A percentile compares a stretch with the other conserved stretches of the same genome.
phyloP scores from a whole-genome alignment of 768 basidiomycete species.

The Rhizopogon salebrosus region DNA sequence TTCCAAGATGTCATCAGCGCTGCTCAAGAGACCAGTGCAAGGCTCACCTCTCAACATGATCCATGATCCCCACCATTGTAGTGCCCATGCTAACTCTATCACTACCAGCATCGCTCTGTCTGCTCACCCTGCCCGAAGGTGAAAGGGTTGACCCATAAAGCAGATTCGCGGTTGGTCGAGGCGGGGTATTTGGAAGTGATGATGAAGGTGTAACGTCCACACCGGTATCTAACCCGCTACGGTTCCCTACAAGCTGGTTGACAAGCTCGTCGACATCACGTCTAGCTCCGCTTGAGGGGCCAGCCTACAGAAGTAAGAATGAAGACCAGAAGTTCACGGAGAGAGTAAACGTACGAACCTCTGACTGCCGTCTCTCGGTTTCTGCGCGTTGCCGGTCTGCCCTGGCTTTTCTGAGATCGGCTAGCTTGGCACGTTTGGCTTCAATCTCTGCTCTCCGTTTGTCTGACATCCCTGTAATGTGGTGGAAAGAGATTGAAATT shows the following conservation, averaged over 20 bases:
- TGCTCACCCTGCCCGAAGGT: conserved; percentile 59
- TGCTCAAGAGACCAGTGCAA: background rate
- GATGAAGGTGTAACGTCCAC: conserved; percentile 61
- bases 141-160: conserved; percentile 34
- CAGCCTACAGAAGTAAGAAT: conserved; percentile 23
- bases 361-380: conserved; percentile 30
- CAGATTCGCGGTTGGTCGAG: conserved; percentile 32
- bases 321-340: conserved; percentile 1
- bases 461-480: conserved; percentile 42
- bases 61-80: conserved; percentile 48
- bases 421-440: conserved; percentile 84
- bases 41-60: conserved; percentile 65
- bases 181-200: conserved; percentile 69
- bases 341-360: conserved; percentile 12
- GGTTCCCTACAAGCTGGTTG: conserved; percentile 46
- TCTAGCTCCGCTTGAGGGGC: conserved; percentile 38
- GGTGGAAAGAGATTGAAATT: background rate
- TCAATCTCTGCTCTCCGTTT: conserved; percentile 84
- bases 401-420: conserved; percentile 74
- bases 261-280: conserved; percentile 72
- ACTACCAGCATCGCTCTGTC: conserved; percentile 63
- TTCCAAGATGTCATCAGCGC: conserved; percentile 20
- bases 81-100: conserved; percentile 40
- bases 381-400: conserved; percentile 61
- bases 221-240: conserved; percentile 49